Evolutionary conservation across 1,284 basidiomycete species (phyloP).

Genomic region (Paramarasmius palmivorus): DNA sequence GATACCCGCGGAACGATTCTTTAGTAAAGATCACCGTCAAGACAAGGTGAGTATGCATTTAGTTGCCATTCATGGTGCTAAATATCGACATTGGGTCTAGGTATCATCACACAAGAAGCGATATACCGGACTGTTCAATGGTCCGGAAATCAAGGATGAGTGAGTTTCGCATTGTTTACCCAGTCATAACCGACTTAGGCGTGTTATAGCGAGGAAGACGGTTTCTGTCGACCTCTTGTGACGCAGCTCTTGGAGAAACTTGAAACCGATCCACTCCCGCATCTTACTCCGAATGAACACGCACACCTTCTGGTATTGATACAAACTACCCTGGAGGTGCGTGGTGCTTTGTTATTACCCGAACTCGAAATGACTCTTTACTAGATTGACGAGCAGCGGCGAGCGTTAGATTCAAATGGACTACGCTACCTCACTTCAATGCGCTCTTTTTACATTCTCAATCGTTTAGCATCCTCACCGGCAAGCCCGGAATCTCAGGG

Average conservation of each 20-base stretch:
- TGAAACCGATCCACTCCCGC: slow-evolving; percentile 63
- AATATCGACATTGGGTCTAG: slow-evolving; percentile 10
- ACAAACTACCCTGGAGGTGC: slow-evolving; percentile 84
- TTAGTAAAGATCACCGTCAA: slow-evolving; percentile 27
- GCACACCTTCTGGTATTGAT: slow-evolving; percentile 80
- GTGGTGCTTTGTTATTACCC: slow-evolving; percentile 16
- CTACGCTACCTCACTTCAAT: slow-evolving; percentile 89
- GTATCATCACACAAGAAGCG: slow-evolving; percentile 30
- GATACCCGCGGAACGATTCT: slow-evolving; percentile 58
- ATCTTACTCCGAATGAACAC: slow-evolving; percentile 76
- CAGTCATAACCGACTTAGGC: not conserved
- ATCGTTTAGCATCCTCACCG: slow-evolving; percentile 54
- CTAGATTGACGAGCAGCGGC: slow-evolving; percentile 84
- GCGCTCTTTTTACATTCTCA: slow-evolving; percentile 80
- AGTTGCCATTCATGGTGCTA: not conserved
- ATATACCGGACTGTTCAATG: slow-evolving; percentile 49
- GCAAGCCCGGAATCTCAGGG: slow-evolving; percentile 45
- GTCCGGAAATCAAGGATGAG: slow-evolving; percentile 36
- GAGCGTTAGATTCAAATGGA: slow-evolving; percentile 87
- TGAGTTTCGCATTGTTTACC: slow-evolving; percentile 30
- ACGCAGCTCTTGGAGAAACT: slow-evolving; percentile 64
- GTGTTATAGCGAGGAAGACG: slow-evolving; percentile 50
- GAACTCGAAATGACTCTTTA: not conserved
- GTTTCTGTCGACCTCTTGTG: slow-evolving; percentile 65
- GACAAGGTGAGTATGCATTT: slow-evolving; percentile 19